Evolutionary conservation across 345 rosid species (phyloP).

Genomic region (Lumnitzera littorea): DNA sequence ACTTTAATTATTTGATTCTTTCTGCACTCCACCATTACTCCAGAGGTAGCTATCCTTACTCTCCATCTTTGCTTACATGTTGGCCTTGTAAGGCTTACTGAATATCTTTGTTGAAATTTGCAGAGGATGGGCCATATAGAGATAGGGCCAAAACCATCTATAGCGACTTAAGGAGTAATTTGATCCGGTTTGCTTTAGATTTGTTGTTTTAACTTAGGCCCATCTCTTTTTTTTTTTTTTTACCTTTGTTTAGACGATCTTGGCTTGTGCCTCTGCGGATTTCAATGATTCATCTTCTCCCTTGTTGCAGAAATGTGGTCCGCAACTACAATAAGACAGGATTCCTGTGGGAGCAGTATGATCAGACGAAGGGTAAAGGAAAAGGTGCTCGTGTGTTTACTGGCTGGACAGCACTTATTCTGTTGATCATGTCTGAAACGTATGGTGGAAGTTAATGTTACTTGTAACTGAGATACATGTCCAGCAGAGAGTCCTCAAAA

Average conservation of each 20-base stretch:
- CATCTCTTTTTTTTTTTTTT: background rate
- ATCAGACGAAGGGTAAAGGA: slow-evolving; percentile 67
- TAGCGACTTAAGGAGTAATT: slow-evolving; percentile 52
- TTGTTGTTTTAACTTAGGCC: background rate
- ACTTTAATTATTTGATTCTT: slow-evolving; percentile 85
- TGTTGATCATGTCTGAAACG: slow-evolving; percentile 70
- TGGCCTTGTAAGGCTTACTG: too few relatives aligned
- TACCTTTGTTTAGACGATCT: background rate
- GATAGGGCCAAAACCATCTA: slow-evolving; percentile 55
- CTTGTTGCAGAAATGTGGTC: slow-evolving; percentile 62
- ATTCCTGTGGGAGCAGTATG: slow-evolving; percentile 88
- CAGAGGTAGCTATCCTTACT: slow-evolving; percentile 32
- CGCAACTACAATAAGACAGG: slow-evolving; percentile 68
- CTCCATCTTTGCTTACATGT: background rate
- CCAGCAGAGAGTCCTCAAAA: too few relatives aligned
- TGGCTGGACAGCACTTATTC: slow-evolving; percentile 77
- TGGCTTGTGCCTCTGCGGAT: background rate
- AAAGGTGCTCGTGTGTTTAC: slow-evolving; percentile 72
- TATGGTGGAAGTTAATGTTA: slow-evolving; percentile 22
- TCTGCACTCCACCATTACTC: slow-evolving; percentile 80
- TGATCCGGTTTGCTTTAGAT: slow-evolving; percentile 46
- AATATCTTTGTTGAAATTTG: slow-evolving; percentile 6
- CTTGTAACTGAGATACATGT: too few relatives aligned
- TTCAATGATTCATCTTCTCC: slow-evolving; percentile 1
- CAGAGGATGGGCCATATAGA: slow-evolving; percentile 73